Evolutionary conservation across 2,329 filamentous ascomycete genomes (phyloP).

Genomic region (Taxawa tesnikishii): DNA sequence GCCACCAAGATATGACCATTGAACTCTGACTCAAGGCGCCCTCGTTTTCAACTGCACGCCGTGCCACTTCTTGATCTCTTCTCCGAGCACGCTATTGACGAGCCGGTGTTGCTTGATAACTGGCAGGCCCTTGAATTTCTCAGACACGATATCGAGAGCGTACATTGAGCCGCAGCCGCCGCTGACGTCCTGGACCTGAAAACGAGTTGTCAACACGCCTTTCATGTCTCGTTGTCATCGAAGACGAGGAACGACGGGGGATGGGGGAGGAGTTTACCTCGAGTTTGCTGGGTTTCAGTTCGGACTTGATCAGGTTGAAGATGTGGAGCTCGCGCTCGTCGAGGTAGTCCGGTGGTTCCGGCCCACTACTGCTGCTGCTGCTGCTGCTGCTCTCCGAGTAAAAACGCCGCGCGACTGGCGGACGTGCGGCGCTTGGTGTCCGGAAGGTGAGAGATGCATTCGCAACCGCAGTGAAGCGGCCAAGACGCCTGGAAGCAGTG

Average conservation of each 20-base stretch:
- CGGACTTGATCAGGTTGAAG: slow-evolving; percentile 32
- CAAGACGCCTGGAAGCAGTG: too few relatives aligned
- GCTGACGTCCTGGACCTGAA: slow-evolving; percentile 64
- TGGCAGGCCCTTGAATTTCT: slow-evolving; percentile 55
- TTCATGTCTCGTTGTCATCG: too few relatives aligned
- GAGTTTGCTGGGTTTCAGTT: slow-evolving; percentile 29
- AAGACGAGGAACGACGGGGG: too few relatives aligned
- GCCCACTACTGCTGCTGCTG: too few relatives aligned
- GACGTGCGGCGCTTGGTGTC: too few relatives aligned
- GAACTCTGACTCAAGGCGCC: slow-evolving; percentile 21
- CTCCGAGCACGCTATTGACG: slow-evolving; percentile 62
- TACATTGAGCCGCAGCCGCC: slow-evolving; percentile 85
- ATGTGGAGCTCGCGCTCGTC: slow-evolving; percentile 32
- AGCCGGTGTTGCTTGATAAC: slow-evolving; percentile 75
- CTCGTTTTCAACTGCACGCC: slow-evolving; percentile 69
- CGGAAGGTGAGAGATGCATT: too few relatives aligned
- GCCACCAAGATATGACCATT: slow-evolving; percentile 2
- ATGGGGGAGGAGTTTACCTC: slow-evolving; percentile 22
- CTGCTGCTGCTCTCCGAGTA: too few relatives aligned
- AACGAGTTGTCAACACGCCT: background rate
- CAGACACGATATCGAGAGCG: slow-evolving; percentile 63
- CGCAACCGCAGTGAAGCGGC: too few relatives aligned
- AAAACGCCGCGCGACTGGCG: too few relatives aligned
- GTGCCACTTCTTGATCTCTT: slow-evolving; percentile 72
- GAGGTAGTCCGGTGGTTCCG: slow-evolving; percentile 34